These are phyloP conservation scores for Teratosphaeria gauchensis DNA, from an alignment of 2,329 filamentous ascomycete species.

Conservation along the genomic window DNA sequence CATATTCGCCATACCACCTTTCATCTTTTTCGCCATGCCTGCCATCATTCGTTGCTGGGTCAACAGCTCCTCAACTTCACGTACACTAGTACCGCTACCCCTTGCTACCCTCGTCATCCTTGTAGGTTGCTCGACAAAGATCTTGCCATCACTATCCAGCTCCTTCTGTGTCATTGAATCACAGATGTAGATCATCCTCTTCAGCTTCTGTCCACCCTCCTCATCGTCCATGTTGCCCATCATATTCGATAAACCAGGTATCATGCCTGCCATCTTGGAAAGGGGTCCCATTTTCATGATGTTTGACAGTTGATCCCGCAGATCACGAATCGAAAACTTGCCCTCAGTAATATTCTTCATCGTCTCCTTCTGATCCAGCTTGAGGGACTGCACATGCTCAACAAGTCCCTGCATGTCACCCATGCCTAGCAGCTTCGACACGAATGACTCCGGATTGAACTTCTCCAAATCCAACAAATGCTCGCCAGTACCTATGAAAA, in stretches of 20 bases:
- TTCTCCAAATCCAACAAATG: conserved; percentile 92
- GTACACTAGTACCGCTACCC: conserved; percentile 81
- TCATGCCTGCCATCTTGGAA: conserved; percentile 98
- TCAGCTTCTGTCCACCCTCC: conserved; percentile 84
- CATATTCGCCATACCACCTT: conserved; percentile 96
- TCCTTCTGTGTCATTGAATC: conserved; percentile 97
- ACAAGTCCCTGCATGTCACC: conserved; percentile 91
- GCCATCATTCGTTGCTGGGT: conserved; percentile 99
- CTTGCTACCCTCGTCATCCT: conserved; percentile 86
- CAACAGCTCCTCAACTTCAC: conserved; percentile 91
- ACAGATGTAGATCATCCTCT: conserved; percentile 98
- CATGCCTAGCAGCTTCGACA: conserved; percentile 92
- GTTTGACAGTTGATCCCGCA: conserved; percentile 89
- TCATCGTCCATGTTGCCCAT: conserved; percentile 97
- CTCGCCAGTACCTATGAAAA: conserved; percentile 95
- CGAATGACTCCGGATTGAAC: conserved; percentile 86
- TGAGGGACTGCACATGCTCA: conserved; percentile 91
- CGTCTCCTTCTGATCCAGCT: conserved; percentile 94
- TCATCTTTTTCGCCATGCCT: conserved; percentile 98
- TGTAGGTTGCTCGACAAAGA: conserved; percentile 84
- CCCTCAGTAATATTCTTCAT: conserved; percentile 98
- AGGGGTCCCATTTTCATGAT: conserved; percentile 99
- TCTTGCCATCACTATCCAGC: conserved; percentile 87
- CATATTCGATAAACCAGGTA: conserved; percentile 84
- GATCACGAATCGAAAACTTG: conserved; percentile 88